These are phyloP conservation scores for Coemansia sp. DNA, from an alignment of 192 early-diverging fungal species.

Conservation along the genomic window DNA sequence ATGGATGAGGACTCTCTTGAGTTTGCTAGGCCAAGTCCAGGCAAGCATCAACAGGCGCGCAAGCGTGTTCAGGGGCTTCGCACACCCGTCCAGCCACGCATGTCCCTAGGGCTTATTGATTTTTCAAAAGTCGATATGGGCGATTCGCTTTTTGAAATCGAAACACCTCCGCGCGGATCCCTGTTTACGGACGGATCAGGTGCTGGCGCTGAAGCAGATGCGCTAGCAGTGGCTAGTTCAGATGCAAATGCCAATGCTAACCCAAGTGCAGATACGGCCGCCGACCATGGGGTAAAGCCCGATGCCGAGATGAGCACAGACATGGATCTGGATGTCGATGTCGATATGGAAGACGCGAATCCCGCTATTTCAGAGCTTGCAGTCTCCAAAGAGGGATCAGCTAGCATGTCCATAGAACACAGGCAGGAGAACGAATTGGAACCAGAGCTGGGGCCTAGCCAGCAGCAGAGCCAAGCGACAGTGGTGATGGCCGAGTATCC, in stretches of 20 bases:
- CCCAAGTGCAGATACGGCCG: too few relatives aligned
- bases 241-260: too few relatives aligned
- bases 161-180: slow-evolving; percentile 14
- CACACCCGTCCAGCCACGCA: slow-evolving; percentile 28
- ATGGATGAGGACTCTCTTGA: slow-evolving; percentile 16
- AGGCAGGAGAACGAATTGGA: not conserved
- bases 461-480: slow-evolving; percentile 32
- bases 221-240: not conserved
- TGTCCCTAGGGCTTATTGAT: slow-evolving; percentile 53
- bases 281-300: too few relatives aligned
- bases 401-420: not conserved
- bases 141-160: slow-evolving; percentile 26
- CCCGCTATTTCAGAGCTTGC: not conserved
- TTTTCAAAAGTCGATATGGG: slow-evolving; percentile 47
- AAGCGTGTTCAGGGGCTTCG: slow-evolving; percentile 28
- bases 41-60: not conserved
- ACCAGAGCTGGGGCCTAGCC: not conserved
- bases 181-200: slow-evolving; percentile 13
- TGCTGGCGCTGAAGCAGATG: not conserved
- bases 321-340: not conserved
- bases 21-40: slow-evolving; percentile 7
- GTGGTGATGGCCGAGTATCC: slow-evolving; percentile 12
- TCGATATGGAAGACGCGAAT: slow-evolving; percentile 3
- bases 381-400: not conserved
- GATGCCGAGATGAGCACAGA: not conserved